These are phyloP conservation scores for Rosa rugosa DNA, from an alignment of 306 rosid genomes.

Conservation along the genomic window DNA sequence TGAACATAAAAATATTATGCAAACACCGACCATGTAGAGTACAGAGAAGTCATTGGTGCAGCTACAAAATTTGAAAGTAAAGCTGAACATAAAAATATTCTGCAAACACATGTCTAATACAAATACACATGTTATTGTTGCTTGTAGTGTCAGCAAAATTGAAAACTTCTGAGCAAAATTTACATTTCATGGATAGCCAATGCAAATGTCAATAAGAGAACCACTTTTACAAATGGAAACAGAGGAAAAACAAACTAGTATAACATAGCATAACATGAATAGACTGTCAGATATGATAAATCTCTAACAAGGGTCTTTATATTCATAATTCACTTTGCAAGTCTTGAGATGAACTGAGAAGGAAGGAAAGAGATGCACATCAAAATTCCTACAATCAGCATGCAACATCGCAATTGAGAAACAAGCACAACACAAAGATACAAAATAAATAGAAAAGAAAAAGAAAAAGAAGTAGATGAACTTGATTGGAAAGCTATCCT, in stretches of 20 bases:
- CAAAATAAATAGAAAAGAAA: not conserved
- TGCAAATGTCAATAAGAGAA: slow-evolving; percentile 1
- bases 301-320: not conserved
- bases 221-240: not conserved
- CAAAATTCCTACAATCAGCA: not conserved
- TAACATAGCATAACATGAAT: not conserved
- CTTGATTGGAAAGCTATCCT: not conserved
- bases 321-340: not conserved
- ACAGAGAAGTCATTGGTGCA: slow-evolving; percentile 22
- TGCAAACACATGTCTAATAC: not conserved
- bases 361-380: not conserved
- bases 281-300: not conserved
- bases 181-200: not conserved
- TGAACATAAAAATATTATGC: not conserved
- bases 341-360: not conserved
- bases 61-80: slow-evolving; percentile 17
- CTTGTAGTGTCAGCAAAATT: not conserved
- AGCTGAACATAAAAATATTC: not conserved
- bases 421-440: not conserved
- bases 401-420: not conserved
- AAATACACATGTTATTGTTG: not conserved
- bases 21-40: too few relatives aligned
- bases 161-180: not conserved
- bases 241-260: not conserved
- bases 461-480: not conserved